Conservation (phyloP, 495 filamentous ascomycete genomes). For the Baudoinia panamericana region DNA sequence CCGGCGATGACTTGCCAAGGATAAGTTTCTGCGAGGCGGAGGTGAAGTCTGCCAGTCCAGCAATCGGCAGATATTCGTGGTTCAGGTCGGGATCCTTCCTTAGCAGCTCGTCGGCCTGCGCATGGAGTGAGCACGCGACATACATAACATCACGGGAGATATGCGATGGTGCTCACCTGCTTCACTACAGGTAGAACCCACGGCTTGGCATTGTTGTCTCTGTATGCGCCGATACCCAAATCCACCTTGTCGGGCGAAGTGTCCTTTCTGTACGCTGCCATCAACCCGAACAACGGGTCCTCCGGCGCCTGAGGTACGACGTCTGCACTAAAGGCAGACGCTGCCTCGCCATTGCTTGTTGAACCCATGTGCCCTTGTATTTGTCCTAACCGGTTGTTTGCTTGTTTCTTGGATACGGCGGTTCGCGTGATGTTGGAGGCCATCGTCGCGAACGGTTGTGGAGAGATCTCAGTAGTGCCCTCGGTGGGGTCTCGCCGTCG, state of each 20-base stretch:
- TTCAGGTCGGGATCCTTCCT: conserved; percentile 80
- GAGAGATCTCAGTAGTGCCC: too few species aligned
- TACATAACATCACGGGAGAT: too few species aligned
- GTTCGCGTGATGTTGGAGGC: conserved; percentile 5
- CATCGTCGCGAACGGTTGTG: too few species aligned
- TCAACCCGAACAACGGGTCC: conserved; percentile 89
- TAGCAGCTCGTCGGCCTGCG: conserved; percentile 79
- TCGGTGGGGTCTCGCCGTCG: too few species aligned
- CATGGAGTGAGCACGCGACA: neutral
- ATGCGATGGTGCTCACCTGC: conserved; percentile 55
- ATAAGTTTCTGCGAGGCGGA: conserved; percentile 80
- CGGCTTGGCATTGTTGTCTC: conserved; percentile 92
- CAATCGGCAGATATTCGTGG: conserved; percentile 97
- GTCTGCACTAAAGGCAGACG: conserved; percentile 64
- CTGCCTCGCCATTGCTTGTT: conserved; percentile 24
- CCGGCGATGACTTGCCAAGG: conserved; percentile 65
- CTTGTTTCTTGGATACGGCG: neutral
- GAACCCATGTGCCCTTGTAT: conserved; percentile 41
- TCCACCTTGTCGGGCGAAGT: conserved; percentile 80
- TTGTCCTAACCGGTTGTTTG: conserved; percentile 32
- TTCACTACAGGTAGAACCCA: conserved; percentile 95
- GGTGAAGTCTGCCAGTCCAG: conserved; percentile 72
- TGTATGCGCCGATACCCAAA: conserved; percentile 90
- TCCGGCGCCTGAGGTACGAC: conserved; percentile 82
- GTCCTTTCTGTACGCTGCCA: conserved; percentile 78